Percentiles rank a stretch among this genome's conserved stretches.
These are phyloP conservation scores for Claviceps pazoutovae DNA, from an alignment of 2,329 filamentous ascomycete genomes.

Conservation along the genomic window DNA sequence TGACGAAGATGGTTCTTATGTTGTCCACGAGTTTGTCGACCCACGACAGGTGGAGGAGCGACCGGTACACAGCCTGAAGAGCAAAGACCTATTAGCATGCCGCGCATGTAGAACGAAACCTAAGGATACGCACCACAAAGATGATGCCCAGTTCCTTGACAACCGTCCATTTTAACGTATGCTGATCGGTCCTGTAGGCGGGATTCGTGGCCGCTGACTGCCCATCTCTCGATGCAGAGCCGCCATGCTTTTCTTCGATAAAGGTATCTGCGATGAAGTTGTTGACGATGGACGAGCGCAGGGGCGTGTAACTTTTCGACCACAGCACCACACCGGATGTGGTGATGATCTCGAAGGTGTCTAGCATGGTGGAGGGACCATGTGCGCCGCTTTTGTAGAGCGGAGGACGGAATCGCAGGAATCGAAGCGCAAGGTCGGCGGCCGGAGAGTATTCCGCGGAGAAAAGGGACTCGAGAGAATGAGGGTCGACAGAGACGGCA, in stretches of 20 bases:
- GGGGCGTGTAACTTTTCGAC: constrained; percentile 73
- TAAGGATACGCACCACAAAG: constrained; percentile 56
- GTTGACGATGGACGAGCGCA: constrained; percentile 78
- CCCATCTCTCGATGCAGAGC: constrained; percentile 44
- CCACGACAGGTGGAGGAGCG: constrained; percentile 88
- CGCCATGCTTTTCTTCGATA: constrained; percentile 77
- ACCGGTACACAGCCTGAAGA: constrained; percentile 82
- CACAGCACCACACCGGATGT: constrained; percentile 94
- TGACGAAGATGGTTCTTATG: constrained; percentile 80
- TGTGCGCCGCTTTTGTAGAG: background rate
- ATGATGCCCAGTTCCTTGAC: constrained; percentile 89
- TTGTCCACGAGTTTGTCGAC: constrained; percentile 94
- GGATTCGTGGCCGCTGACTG: constrained; percentile 50
- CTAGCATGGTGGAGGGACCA: constrained; percentile 51
- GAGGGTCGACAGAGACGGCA: background rate
- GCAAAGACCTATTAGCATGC: background rate
- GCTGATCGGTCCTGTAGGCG: constrained; percentile 78
- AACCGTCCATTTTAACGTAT: constrained; percentile 86
- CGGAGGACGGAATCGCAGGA: too few relatives aligned
- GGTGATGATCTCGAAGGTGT: constrained; percentile 92
- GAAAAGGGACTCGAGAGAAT: background rate
- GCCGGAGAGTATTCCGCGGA: background rate
- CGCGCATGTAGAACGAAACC: background rate
- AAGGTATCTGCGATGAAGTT: constrained; percentile 92
- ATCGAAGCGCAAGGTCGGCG: background rate